Evolutionary conservation across 257 asterid species (phyloP), one percentile per base, ranked within the genome.

Genomic region (Lavandula angustifolia): DNA sequence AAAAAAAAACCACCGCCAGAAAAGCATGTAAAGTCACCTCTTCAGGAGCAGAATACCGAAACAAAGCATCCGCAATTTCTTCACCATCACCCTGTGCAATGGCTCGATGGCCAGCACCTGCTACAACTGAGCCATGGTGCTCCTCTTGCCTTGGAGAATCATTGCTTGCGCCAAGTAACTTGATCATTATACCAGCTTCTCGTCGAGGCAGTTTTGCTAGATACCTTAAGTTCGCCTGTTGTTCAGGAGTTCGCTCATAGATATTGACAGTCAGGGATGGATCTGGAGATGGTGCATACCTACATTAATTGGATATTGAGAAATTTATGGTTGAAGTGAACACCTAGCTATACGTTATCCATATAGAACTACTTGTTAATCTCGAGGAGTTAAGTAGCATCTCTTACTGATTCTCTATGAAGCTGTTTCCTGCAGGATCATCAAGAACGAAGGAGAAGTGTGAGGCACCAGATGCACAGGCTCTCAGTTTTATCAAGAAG

Each of bases 341-440:
- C n/a, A n/a, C n/a, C 59, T 18, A 50, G 14, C 12, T 10, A 35
- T 69, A 1, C 41, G 27, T 22, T 22, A 22, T 22, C 27, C 27
- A 0, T 22, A 2, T 22, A 22, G 27, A 22, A 22, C 27, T 22
- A 22, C 27, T 22, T 2, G 2, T 22, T 2, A 22, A 22, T 22
- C 27, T 22, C 27, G 27, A 22, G 27, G 27, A 22, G 27, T 22
- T 22, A 2, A 22, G 27, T 22, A 22, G 27, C 2, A 22, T 2
- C 55, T 54, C 97, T 81, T 84, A 94, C 99, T 83, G 95, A 68
- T 94, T 94, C 81, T 94, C 99, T 14, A 90, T 83, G 73, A 87
- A 94, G 82, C 99, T 91, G 84, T 94, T 94, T 68, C 99, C 99
- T 50, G 95, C 81, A 73, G 99, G 99, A 78, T 94, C 99, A 64